phyloP scores from a whole-genome alignment of 2,329 filamentous ascomycete species.

The Cladorrhinum sp. region DNA sequence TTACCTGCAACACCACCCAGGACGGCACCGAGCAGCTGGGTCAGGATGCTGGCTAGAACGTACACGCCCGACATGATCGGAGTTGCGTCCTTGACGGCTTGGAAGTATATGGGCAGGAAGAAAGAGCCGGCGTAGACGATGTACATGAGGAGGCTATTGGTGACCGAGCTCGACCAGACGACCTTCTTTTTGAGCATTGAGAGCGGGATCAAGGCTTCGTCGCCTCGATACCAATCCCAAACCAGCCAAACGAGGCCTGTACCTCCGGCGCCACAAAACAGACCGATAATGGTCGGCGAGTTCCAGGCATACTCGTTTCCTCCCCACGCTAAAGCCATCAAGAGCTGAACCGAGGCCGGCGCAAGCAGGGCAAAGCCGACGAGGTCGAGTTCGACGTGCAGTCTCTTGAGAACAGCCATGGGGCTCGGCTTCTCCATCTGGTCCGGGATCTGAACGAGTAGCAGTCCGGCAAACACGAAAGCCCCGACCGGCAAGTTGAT shows the following conservation, averaged over 20 bases:
- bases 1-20: constrained; percentile 27
- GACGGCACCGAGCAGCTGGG: constrained; percentile 25
- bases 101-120: constrained; percentile 39
- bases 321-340: constrained; percentile 46
- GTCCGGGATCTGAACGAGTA: constrained; percentile 37
- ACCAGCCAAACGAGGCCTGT: constrained; percentile 35
- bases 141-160: constrained; percentile 24
- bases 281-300: constrained; percentile 38
- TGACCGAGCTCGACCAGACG: constrained; percentile 28
- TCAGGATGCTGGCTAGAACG: constrained; percentile 31
- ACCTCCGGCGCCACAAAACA: constrained; percentile 38
- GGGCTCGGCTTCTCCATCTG: constrained; percentile 33
- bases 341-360: constrained; percentile 39
- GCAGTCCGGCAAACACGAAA: constrained; percentile 33
- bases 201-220: constrained; percentile 30
- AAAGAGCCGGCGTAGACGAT: constrained; percentile 27
- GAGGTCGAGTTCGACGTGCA: constrained; percentile 39
- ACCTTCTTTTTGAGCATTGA: constrained; percentile 23
- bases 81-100: constrained; percentile 32
- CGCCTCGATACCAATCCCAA: constrained; percentile 39
- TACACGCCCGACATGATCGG: constrained; percentile 36
- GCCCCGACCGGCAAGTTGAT: constrained; percentile 46
- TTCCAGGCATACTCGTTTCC: constrained; percentile 40
- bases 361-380: constrained; percentile 43
- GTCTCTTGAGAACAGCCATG: constrained; percentile 25